These are phyloP conservation scores for Suhomyces panamericanus DNA, from an alignment of 1,139 yeast species.

Conservation along the genomic window DNA sequence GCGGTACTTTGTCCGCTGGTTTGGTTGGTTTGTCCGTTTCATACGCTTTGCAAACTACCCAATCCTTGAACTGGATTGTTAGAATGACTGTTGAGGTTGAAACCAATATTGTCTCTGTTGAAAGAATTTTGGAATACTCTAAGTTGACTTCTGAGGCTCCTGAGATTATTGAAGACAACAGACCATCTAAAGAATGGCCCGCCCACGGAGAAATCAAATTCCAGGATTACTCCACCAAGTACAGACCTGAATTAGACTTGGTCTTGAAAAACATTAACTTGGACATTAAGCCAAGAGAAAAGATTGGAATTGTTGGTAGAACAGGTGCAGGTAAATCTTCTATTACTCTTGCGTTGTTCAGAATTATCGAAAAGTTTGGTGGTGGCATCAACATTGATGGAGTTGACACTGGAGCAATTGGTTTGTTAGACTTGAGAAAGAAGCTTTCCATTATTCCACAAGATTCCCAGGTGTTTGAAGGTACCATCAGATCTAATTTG, in stretches of 20 bases:
- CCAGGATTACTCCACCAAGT: slow-evolving; percentile 61
- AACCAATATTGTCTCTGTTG: slow-evolving; percentile 94
- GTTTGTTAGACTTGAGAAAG: slow-evolving; percentile 81
- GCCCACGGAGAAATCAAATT: slow-evolving; percentile 54
- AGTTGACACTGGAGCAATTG: slow-evolving; percentile 67
- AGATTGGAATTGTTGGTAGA: slow-evolving; percentile 50
- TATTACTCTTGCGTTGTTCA: slow-evolving; percentile 31
- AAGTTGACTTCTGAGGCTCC: slow-evolving; percentile 79
- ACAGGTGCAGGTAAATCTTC: slow-evolving; percentile 38
- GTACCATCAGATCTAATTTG: slow-evolving; percentile 81
- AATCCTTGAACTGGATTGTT: slow-evolving; percentile 93
- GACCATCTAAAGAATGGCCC: slow-evolving; percentile 72
- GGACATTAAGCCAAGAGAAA: slow-evolving; percentile 58
- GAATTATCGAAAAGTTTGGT: slow-evolving; percentile 68
- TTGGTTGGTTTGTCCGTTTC: slow-evolving; percentile 90
- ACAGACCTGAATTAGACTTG: slow-evolving; percentile 58
- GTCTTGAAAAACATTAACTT: slow-evolving; percentile 57
- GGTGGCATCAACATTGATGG: slow-evolving; percentile 79
- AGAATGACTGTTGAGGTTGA: slow-evolving; percentile 98
- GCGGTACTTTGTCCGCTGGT: slow-evolving; percentile 80
- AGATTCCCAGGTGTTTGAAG: slow-evolving; percentile 95
- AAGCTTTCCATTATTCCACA: slow-evolving; percentile 91
- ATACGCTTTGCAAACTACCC: slow-evolving; percentile 89
- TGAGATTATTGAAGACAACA: slow-evolving; percentile 60
- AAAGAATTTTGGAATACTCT: slow-evolving; percentile 88